A percentile compares a stretch with the other conserved stretches of the same genome.
These are phyloP conservation scores for Triticum timopheevii DNA, from an alignment of 176 grass and related monocot species.

Conservation along the genomic window DNA sequence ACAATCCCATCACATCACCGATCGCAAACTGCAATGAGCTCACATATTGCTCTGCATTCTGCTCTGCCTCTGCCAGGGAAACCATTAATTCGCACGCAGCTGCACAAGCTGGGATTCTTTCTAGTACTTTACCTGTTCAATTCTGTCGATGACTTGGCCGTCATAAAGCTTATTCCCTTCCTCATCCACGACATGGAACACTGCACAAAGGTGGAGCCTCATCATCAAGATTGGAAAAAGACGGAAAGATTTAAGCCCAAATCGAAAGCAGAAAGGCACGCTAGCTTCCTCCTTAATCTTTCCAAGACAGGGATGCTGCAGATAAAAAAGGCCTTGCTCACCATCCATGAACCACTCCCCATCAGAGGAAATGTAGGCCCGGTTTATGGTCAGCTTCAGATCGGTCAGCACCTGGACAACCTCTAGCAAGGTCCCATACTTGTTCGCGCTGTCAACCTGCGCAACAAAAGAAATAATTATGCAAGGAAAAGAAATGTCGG, in stretches of 20 bases:
- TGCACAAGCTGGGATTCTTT: neutral
- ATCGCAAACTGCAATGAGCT: neutral
- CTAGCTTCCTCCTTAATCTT: conserved; percentile 37
- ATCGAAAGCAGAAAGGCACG: conserved; percentile 28
- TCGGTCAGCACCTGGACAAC: conserved; percentile 95
- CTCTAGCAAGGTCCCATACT: conserved; percentile 89
- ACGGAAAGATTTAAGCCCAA: conserved; percentile 29
- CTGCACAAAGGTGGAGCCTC: conserved; percentile 39
- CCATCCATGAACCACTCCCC: conserved; percentile 99
- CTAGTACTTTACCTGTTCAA: conserved; percentile 58
- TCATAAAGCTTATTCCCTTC: conserved; percentile 84
- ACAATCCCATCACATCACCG: neutral
- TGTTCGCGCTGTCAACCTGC: conserved; percentile 97
- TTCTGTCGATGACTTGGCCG: conserved; percentile 67
- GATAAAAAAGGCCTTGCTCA: conserved; percentile 22
- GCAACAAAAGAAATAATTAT: neutral
- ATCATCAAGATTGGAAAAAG: conserved; percentile 29
- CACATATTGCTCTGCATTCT: conserved; percentile 5
- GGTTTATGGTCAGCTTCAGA: conserved; percentile 84
- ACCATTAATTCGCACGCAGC: neutral
- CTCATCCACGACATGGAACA: conserved; percentile 97
- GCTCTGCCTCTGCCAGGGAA: conserved; percentile 16
- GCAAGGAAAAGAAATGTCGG: neutral
- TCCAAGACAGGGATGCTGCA: conserved; percentile 33
- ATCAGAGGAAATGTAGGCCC: conserved; percentile 97